Evolutionary conservation across 106 monocot species (phyloP), one percentile per base, ranked within the genome.

Genomic region (Allium cepa): DNA sequence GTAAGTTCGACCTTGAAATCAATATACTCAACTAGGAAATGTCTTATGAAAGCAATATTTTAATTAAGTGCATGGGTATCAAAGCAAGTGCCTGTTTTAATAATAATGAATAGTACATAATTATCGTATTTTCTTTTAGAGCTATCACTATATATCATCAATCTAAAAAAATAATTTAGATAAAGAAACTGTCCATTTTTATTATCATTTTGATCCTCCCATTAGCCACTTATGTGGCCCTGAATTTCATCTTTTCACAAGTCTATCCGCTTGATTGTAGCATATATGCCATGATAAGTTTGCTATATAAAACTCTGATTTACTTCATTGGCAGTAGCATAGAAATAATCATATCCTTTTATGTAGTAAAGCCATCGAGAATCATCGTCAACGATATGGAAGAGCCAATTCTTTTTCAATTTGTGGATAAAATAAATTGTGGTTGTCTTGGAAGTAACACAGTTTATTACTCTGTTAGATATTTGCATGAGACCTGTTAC

Each of bases 401-500:
- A 9, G 13, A 53, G 52, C 13, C 13, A 53, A 10, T 0, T 53
- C 52, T 13, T 13, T 53, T 9, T 53, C 52, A 53, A 9, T 10
- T 53, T 53, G 9, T 53, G 52, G 10, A 53, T 13, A 10, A 10
- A 53, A 53, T 53, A 13, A 13, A 9, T 10, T 53, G 52, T 10
- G 13, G 1, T 36, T 62, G 17, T 64, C 50, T 27, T 10, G 22
- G 22, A 22, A 22, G 22, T 22, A n/a, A n/a, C n/a, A n/a, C n/a
- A n/a, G n/a, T n/a, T n/a, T n/a, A n/a, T n/a, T n/a, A n/a, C 17
- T 67, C 64, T 50, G 59, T 11, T 53, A 75, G 89, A 63, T 85
- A 80, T 49, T 59, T 85, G 66, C 89, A 89, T 53, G 85, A 82
- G 59, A 70, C 76, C 10, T 89, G 82, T 60, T 82, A 72, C 17